These are phyloP conservation scores for Flaveria robusta DNA, from an alignment of 129 eudicot species.

Conservation along the genomic window DNA sequence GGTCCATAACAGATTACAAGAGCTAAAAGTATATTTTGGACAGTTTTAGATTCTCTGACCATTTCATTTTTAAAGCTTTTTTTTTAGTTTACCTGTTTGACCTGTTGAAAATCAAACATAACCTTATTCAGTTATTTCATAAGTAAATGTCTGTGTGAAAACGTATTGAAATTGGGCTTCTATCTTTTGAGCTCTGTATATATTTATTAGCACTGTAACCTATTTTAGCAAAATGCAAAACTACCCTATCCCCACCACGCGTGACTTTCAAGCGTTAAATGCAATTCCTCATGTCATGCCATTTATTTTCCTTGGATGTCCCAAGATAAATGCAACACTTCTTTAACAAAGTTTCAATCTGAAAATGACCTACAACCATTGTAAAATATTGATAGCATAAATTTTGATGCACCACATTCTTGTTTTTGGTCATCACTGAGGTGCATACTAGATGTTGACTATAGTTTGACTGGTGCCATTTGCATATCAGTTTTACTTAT, in stretches of 20 bases:
- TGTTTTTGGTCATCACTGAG: background rate
- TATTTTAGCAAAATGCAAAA: background rate
- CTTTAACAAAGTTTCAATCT: background rate
- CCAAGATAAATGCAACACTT: background rate
- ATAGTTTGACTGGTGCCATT: background rate
- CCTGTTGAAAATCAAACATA: background rate
- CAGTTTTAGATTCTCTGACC: background rate
- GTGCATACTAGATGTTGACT: slow-evolving; percentile 1
- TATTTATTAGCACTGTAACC: slow-evolving; percentile 5
- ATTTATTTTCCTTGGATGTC: background rate
- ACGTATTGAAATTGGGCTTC: background rate
- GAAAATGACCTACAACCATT: background rate
- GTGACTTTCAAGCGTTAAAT: background rate
- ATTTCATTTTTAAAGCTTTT: background rate
- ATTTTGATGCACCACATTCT: slow-evolving; percentile 11
- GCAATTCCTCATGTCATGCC: background rate
- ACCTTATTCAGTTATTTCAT: background rate
- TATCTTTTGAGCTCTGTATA: slow-evolving; percentile 7
- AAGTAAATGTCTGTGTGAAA: background rate
- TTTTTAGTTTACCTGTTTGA: background rate
- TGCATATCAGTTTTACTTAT: background rate
- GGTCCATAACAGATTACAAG: too few species aligned
- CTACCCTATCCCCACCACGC: background rate
- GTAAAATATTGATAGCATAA: slow-evolving; percentile 2
- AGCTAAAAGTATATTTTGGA: background rate